Conservation (phyloP, 2,329 filamentous ascomycete species). For the Xylariaceae sp. region DNA sequence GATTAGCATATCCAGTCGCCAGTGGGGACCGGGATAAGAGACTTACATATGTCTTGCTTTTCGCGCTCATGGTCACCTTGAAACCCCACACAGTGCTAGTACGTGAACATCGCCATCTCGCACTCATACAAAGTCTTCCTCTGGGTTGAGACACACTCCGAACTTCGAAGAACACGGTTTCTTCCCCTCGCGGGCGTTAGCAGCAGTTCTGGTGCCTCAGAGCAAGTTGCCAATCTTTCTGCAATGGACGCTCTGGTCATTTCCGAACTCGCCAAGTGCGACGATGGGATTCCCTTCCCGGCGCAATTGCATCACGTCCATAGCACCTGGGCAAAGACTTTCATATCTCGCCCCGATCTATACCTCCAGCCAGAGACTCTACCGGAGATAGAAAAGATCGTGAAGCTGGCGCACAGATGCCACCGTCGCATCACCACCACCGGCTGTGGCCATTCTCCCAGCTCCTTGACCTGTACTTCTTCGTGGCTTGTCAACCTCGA, state of each 20-base stretch:
- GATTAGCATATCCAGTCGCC: no score
- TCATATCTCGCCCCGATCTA: constrained; percentile 81
- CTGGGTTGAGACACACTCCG: no score
- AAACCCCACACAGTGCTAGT: no score
- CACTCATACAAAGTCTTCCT: no score
- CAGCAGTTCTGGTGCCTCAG: no score
- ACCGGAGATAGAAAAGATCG: constrained; percentile 74
- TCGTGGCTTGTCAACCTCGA: constrained; percentile 95
- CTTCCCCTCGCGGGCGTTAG: no score
- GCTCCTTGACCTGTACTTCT: constrained; percentile 84
- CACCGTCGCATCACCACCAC: constrained; percentile 77
- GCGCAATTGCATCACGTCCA: constrained; percentile 68
- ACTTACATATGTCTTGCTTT: no score
- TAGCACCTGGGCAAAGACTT: constrained; percentile 92
- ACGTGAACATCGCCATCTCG: no score
- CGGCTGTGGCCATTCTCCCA: constrained; percentile 90
- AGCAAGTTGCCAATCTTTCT: not conserved
- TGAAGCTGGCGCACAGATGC: constrained; percentile 74
- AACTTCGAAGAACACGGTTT: no score
- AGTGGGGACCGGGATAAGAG: no score
- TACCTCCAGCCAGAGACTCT: constrained; percentile 80
- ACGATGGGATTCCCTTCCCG: constrained; percentile 63
- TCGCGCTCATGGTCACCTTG: no score
- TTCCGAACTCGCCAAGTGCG: constrained; percentile 22
- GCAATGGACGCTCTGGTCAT: constrained; percentile 26